phyloP scores from a whole-genome alignment of 305 asterid species.

The Withania somnifera region DNA sequence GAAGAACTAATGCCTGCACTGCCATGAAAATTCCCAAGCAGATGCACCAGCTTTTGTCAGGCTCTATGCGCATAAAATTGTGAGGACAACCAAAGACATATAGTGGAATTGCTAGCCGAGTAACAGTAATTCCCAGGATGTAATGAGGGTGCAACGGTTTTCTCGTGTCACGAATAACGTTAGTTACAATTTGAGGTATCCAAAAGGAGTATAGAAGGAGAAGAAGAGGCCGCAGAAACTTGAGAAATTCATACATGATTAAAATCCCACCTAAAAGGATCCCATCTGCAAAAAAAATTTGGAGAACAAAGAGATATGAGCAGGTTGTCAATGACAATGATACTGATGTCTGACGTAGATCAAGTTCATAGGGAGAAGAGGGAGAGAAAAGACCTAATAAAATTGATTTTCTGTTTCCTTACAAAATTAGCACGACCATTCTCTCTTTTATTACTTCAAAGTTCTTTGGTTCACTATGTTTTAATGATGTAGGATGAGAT shows the following conservation, averaged over 20 bases:
- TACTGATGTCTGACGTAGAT: neutral
- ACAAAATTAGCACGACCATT: neutral
- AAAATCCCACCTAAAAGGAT: constrained; percentile 86
- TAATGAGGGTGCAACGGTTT: constrained; percentile 95
- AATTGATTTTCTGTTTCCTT: neutral
- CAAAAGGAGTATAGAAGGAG: constrained; percentile 88
- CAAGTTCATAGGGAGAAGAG: neutral
- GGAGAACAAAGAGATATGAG: constrained; percentile 1
- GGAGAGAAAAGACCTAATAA: neutral
- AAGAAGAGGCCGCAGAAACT: constrained; percentile 56
- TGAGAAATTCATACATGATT: constrained; percentile 84
- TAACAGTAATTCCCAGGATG: constrained; percentile 74
- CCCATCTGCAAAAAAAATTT: constrained; percentile 61
- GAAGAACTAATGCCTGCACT: constrained; percentile 66
- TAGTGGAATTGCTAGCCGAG: constrained; percentile 77
- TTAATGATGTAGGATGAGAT: neutral
- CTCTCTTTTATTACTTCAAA: neutral
- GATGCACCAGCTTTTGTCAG: constrained; percentile 67
- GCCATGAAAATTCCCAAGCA: constrained; percentile 65
- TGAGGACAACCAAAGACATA: constrained; percentile 87
- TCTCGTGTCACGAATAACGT: constrained; percentile 77
- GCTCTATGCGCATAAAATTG: constrained; percentile 92
- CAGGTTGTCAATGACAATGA: neutral
- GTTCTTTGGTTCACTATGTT: neutral
- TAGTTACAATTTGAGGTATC: constrained; percentile 85